Evolutionary conservation across 768 basidiomycete genomes (phyloP).

Genomic region (Boletus sp.): DNA sequence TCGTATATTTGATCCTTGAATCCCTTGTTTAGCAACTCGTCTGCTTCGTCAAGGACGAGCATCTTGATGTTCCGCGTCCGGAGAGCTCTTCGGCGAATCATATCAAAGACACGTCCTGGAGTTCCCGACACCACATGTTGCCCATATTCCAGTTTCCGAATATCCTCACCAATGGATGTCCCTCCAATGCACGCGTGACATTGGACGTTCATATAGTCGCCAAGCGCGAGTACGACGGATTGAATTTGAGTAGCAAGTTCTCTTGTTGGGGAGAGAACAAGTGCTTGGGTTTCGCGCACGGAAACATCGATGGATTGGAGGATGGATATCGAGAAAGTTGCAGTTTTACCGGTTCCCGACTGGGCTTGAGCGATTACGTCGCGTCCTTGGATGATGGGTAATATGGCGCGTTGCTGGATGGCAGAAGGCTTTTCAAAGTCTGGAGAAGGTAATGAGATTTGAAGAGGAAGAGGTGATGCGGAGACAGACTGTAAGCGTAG

Average conservation of each 20-base stretch:
- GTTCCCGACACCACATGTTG: constrained; percentile 98
- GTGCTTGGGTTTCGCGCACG: constrained; percentile 91
- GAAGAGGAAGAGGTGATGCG: neutral
- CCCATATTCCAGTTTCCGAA: constrained; percentile 94
- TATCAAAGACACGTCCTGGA: constrained; percentile 97
- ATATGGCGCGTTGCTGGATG: constrained; percentile 96
- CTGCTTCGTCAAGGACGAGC: constrained; percentile 92
- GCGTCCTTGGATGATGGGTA: constrained; percentile 91
- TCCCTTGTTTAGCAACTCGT: constrained; percentile 94
- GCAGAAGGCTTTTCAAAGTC: constrained; percentile 99
- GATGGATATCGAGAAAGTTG: constrained; percentile 97
- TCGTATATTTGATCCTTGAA: constrained; percentile 99
- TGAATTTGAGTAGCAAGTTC: constrained; percentile 99
- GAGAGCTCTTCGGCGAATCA: constrained; percentile 92
- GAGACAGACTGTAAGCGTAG: constrained; percentile 87
- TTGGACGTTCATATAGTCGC: constrained; percentile 99
- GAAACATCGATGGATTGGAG: constrained; percentile 97
- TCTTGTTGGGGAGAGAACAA: constrained; percentile 96
- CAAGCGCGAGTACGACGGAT: constrained; percentile 91
- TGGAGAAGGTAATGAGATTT: constrained; percentile 24
- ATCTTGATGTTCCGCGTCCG: constrained; percentile 98
- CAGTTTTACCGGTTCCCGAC: constrained; percentile 99
- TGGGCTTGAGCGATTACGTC: constrained; percentile 99
- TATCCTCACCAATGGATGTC: constrained; percentile 95
- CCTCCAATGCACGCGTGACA: constrained; percentile 99